Conservation (phyloP, 306 rosid species). For the Astragalus membranaceus region DNA sequence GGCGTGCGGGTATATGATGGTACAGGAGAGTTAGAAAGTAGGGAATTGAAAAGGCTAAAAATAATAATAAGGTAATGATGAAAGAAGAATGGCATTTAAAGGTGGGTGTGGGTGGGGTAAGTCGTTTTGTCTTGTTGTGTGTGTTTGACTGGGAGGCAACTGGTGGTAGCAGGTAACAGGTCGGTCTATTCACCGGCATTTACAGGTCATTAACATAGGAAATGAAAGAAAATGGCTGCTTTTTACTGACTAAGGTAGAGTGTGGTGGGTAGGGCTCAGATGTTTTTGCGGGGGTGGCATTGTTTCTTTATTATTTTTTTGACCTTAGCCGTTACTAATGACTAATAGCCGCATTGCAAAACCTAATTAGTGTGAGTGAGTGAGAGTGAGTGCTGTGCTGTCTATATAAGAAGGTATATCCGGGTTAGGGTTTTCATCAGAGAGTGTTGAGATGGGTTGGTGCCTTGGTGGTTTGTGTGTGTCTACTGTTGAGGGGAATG, state of each 20-base stretch:
- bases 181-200: slow-evolving; percentile 40
- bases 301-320: no score
- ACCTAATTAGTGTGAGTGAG: no score
- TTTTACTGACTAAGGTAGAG: neutral
- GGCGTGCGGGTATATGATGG: slow-evolving; percentile 32
- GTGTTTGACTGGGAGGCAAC: slow-evolving; percentile 26
- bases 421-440: slow-evolving; percentile 44
- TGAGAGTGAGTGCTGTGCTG: slow-evolving; percentile 24
- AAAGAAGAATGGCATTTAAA: slow-evolving; percentile 42
- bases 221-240: slow-evolving; percentile 8
- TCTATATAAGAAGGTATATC: slow-evolving; percentile 16
- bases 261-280: no score
- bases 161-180: slow-evolving; percentile 39
- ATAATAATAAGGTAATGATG: slow-evolving; percentile 82
- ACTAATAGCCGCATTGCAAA: no score
- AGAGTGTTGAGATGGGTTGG: neutral
- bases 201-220: slow-evolving; percentile 28
- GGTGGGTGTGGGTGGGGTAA: neutral
- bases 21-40: slow-evolving; percentile 34
- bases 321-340: no score
- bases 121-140: slow-evolving; percentile 32
- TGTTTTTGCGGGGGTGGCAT: no score
- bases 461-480: neutral
- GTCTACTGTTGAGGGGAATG: slow-evolving; percentile 61
- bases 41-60: slow-evolving; percentile 51